Percentiles rank a stretch among this genome's conserved stretches.
phyloP scores from a whole-genome alignment of 805 yeast genomes.

The Metschnikowia chrysomelidarum region DNA sequence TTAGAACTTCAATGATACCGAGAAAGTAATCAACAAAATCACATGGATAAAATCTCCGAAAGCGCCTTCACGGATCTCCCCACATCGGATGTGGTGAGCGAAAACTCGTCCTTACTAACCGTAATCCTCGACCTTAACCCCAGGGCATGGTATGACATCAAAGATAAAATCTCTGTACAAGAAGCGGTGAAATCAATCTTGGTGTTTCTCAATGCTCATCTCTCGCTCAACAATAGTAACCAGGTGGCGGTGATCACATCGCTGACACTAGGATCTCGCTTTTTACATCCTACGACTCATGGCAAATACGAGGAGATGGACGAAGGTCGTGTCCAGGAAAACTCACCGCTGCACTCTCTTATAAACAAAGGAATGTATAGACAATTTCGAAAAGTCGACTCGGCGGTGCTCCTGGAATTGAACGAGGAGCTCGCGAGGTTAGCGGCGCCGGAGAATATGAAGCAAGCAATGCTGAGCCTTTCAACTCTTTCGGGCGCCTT shows the following conservation, averaged over 20 bases:
- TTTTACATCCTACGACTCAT: constrained; percentile 60
- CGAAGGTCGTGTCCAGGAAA: constrained; percentile 15
- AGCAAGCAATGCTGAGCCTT: constrained; percentile 19
- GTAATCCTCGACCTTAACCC: constrained; percentile 80
- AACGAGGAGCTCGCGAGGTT: constrained; percentile 33
- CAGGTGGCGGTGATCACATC: constrained; percentile 79
- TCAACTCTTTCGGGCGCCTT: constrained; percentile 68
- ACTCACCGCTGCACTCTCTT: background rate
- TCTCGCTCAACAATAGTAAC: constrained; percentile 81
- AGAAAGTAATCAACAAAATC: background rate
- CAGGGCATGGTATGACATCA: constrained; percentile 54
- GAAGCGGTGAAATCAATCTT: constrained; percentile 64
- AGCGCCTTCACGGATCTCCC: constrained; percentile 45
- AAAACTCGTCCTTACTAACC: constrained; percentile 71
- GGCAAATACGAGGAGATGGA: constrained; percentile 13
- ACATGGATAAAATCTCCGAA: constrained; percentile 70
- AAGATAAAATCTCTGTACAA: constrained; percentile 49
- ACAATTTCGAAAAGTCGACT: constrained; percentile 79
- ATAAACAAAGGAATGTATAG: constrained; percentile 72
- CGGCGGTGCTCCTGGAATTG: constrained; percentile 60
- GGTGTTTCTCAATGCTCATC: constrained; percentile 82
- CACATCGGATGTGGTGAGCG: constrained; percentile 27
- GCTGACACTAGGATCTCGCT: constrained; percentile 64
- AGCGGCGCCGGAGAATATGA: constrained; percentile 17
- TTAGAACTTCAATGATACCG: too few relatives aligned